Evolutionary conservation across 2,329 filamentous ascomycete genomes (phyloP), one percentile per base, ranked within the genome.

Genomic region (Sporothrix inflata): DNA sequence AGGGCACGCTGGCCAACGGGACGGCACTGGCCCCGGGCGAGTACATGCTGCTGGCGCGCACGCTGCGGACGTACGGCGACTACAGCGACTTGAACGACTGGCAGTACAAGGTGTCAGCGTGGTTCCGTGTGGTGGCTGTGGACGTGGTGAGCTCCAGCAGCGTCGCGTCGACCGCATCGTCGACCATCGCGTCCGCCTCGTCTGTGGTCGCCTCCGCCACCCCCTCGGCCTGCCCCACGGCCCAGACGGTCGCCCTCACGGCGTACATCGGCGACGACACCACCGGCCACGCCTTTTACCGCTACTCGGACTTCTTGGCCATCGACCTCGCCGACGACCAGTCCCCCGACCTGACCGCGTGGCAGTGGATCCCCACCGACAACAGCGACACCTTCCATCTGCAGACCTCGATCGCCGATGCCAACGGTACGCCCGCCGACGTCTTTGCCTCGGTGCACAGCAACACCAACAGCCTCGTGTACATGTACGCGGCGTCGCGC

Each of bases 1-100:
- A 72, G 45, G 63, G 55, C 68, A 19, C 40, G 30, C 65, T 76
- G 9, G 66, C 74, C 45, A 57, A 75, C 55, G 73, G 73, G 4
- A 65, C 42, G 8, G 49, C 70, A 9, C 73, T 77, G 45, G 68
- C 73, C 1, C 45, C 19, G 5, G 76, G 76, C 51, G 71, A 76
- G 30, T 77, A 76, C 71, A 68, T 34, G 38, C 71, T 75, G 34
- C 72, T 76, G 6, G 71, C 68, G 7, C 74, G 75, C 6, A 67
- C 72, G 6, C 72, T 77, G 51, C 75, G 75, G 14, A 76, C 73
- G 0, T 77, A 71, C 53, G 76, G 76, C n/a, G 74, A 76, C 72
- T 57, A 57, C 9, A 45, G 27, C 55, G 73, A 74, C 38, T 8
- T 75, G 4, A 45, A 73, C 14, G 75, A 75, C 66, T 76, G 76